A percentile compares a stretch with the other conserved stretches of the same genome.
phyloP scores from a whole-genome alignment of 169 alveolate genomes.

The Perkinsus olseni region DNA sequence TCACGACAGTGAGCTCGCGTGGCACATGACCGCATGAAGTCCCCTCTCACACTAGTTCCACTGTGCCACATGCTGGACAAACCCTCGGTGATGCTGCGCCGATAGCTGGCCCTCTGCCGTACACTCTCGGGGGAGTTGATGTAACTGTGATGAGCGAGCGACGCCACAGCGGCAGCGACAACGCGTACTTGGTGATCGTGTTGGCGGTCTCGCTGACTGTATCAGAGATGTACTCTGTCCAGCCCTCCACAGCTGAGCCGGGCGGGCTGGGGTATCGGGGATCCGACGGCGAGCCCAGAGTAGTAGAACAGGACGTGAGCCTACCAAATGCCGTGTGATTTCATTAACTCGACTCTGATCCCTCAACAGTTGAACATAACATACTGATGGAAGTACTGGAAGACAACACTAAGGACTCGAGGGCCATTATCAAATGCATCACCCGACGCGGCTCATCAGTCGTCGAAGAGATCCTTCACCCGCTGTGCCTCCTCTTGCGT shows the following conservation, averaged over 20 bases:
- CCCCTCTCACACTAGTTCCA: not conserved
- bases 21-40: not conserved
- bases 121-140: not conserved
- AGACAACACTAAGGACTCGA: too few species aligned
- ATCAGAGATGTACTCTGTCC: not conserved
- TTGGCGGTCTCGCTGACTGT: not conserved
- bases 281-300: too few species aligned
- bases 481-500: not conserved
- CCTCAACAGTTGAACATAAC: too few species aligned
- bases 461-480: not conserved
- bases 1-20: not conserved
- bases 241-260: not conserved
- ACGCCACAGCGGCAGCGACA: too few species aligned
- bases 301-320: too few species aligned
- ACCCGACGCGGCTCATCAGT: not conserved
- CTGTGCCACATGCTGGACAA: not conserved
- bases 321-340: too few species aligned
- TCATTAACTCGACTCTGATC: too few species aligned
- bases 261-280: too few species aligned
- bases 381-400: too few species aligned
- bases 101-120: not conserved
- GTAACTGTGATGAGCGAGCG: not conserved
- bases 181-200: not conserved
- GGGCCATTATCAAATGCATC: too few species aligned
- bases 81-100: not conserved